Conservation (phyloP, 2,329 filamentous ascomycete species). For the Pseudomassariella vexata region DNA sequence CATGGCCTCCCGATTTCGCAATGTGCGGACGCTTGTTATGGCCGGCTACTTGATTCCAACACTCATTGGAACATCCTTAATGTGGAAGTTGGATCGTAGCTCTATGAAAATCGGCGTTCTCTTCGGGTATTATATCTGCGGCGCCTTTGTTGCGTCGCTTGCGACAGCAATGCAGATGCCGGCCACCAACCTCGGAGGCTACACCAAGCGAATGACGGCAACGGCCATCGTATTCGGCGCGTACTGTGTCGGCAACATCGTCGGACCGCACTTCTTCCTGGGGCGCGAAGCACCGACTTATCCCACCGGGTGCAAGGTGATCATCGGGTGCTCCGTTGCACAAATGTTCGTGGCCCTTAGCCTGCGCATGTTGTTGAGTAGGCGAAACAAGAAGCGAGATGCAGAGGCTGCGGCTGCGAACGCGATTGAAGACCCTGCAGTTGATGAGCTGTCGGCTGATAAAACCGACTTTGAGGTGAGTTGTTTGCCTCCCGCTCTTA, state of each 20-base stretch:
- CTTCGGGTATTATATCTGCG: slow-evolving; percentile 44
- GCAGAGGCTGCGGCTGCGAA: not conserved
- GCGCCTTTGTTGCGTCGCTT: slow-evolving; percentile 43
- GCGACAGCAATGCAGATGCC: slow-evolving; percentile 49
- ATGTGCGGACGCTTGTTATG: slow-evolving; percentile 47
- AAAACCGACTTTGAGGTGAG: too few relatives aligned
- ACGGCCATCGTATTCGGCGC: slow-evolving; percentile 38
- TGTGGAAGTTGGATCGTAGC: slow-evolving; percentile 41
- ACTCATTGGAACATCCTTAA: slow-evolving; percentile 38
- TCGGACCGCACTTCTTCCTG: slow-evolving; percentile 39
- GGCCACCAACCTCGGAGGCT: slow-evolving; percentile 39
- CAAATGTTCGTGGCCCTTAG: slow-evolving; percentile 31
- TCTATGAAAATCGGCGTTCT: slow-evolving; percentile 39
- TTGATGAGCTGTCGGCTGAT: not conserved
- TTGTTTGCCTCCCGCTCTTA: too few relatives aligned
- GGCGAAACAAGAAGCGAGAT: slow-evolving; percentile 33
- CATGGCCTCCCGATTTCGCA: slow-evolving; percentile 43
- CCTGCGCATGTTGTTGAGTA: slow-evolving; percentile 27
- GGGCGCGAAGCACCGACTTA: slow-evolving; percentile 40
- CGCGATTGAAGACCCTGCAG: not conserved
- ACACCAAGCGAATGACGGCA: slow-evolving; percentile 40
- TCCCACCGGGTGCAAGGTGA: slow-evolving; percentile 44
- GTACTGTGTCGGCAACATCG: slow-evolving; percentile 43
- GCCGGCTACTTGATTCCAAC: slow-evolving; percentile 44
- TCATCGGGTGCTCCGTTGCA: slow-evolving; percentile 37